Conservation (phyloP, 2,329 filamentous ascomycete genomes). For the Pseudogymnoascus verrucosus region DNA sequence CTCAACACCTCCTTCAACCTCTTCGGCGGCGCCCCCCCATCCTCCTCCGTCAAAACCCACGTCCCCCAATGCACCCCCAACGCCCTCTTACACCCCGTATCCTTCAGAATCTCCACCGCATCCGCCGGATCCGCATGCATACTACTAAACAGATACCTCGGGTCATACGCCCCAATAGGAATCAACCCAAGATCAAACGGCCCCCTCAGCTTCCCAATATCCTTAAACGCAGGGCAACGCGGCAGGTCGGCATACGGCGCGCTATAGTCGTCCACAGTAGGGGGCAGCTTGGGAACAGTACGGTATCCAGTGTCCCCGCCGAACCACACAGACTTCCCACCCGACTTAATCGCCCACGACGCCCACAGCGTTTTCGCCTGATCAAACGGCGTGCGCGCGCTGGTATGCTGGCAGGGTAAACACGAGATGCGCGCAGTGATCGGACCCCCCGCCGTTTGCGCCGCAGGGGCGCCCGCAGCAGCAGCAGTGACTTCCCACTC, state of each 20-base stretch:
- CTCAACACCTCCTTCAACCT: conserved; percentile 64
- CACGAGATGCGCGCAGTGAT: conserved; percentile 69
- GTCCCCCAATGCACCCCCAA: conserved; percentile 91
- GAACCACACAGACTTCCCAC: conserved; percentile 75
- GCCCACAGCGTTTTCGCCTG: conserved; percentile 74
- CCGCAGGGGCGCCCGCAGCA: conserved; percentile 25
- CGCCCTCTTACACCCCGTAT: conserved; percentile 69
- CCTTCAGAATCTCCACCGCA: conserved; percentile 79
- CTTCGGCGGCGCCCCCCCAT: conserved; percentile 73
- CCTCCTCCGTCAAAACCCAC: conserved; percentile 74
- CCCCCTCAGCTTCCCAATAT: conserved; percentile 72
- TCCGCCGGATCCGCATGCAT: conserved; percentile 86
- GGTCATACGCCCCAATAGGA: conserved; percentile 84
- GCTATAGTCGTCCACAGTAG: conserved; percentile 62
- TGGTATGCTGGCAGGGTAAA: conserved; percentile 78
- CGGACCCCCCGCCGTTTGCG: conserved; percentile 28
- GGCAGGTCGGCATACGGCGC: conserved; percentile 59
- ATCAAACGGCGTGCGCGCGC: conserved; percentile 57
- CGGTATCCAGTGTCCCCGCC: conserved; percentile 89
- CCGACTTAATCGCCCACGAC: conserved; percentile 72
- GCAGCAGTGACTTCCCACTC: conserved; percentile 17
- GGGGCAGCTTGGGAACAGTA: conserved; percentile 57
- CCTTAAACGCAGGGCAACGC: conserved; percentile 71
- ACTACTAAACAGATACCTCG: conserved; percentile 62
- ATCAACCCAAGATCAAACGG: conserved; percentile 89